A percentile compares a stretch with the other conserved stretches of the same genome.
Evolutionary conservation across 2,329 filamentous ascomycete genomes (phyloP).

Genomic region (Sarocladium kiliense): DNA sequence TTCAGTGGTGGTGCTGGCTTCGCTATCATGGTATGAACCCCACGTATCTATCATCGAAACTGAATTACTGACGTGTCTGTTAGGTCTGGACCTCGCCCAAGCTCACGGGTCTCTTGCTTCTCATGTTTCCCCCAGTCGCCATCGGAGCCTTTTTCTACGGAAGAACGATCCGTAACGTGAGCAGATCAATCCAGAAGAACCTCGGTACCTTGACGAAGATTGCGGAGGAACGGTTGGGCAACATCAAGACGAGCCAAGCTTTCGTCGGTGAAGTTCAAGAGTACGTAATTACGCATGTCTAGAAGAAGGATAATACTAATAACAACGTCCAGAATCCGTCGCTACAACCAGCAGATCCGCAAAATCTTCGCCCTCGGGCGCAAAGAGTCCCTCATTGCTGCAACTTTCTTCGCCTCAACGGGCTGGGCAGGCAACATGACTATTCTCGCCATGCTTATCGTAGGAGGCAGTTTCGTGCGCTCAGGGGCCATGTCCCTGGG

Average conservation of each 20-base stretch:
- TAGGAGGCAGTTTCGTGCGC: slow-evolving; percentile 86
- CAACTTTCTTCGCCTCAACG: slow-evolving; percentile 82
- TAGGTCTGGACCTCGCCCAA: slow-evolving; percentile 80
- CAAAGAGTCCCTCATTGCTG: slow-evolving; percentile 80
- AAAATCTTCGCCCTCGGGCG: slow-evolving; percentile 88
- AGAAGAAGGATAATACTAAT: neutral
- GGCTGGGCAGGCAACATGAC: slow-evolving; percentile 96
- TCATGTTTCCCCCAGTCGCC: slow-evolving; percentile 89
- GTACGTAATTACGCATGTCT: slow-evolving; percentile 13
- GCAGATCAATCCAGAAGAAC: slow-evolving; percentile 89
- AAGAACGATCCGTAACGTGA: slow-evolving; percentile 80
- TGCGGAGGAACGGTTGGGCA: slow-evolving; percentile 94
- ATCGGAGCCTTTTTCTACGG: slow-evolving; percentile 90
- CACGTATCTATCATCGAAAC: neutral
- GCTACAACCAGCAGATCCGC: slow-evolving; percentile 89
- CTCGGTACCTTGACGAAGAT: slow-evolving; percentile 92
- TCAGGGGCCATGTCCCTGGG: slow-evolving; percentile 82
- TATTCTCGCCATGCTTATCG: slow-evolving; percentile 82
- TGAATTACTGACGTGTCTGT: neutral
- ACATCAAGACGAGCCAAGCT: slow-evolving; percentile 93
- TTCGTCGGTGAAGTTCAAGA: slow-evolving; percentile 93
- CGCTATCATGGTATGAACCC: slow-evolving; percentile 62
- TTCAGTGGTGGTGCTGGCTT: slow-evolving; percentile 90
- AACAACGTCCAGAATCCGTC: slow-evolving; percentile 44
- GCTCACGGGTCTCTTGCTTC: slow-evolving; percentile 76